Evolutionary conservation across 441 rosid species (phyloP).

Genomic region (Breynia disticha): DNA sequence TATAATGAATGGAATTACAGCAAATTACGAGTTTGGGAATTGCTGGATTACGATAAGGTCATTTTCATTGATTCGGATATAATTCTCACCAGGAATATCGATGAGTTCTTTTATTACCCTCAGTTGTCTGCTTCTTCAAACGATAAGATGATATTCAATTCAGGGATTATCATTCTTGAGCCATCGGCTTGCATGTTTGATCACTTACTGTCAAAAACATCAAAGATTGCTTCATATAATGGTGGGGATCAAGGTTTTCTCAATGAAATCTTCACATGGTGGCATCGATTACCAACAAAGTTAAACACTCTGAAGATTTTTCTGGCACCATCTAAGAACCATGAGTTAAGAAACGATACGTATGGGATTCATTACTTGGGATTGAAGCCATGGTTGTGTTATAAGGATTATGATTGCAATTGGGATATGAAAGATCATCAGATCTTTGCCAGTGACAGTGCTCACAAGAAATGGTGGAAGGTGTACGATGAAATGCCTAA

Average conservation of each 20-base stretch:
- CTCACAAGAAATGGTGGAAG: conserved; percentile 57
- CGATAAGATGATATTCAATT: conserved; percentile 38
- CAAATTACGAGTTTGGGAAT: conserved; percentile 63
- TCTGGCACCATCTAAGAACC: not conserved
- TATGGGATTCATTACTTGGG: conserved; percentile 62
- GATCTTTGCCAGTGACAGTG: conserved; percentile 50
- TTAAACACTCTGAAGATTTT: conserved; percentile 46
- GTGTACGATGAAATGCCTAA: conserved; percentile 54
- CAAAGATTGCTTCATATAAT: conserved; percentile 38
- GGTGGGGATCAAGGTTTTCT: conserved; percentile 88
- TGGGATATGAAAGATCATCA: conserved; percentile 47
- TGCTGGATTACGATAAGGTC: conserved; percentile 43
- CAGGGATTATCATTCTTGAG: conserved; percentile 78
- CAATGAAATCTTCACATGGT: conserved; percentile 72
- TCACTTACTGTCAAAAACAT: conserved; percentile 34
- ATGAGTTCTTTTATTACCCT: conserved; percentile 43
- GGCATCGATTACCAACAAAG: conserved; percentile 62
- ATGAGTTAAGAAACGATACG: conserved; percentile 14
- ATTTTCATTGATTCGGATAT: conserved; percentile 66
- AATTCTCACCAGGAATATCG: conserved; percentile 41
- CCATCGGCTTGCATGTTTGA: conserved; percentile 60
- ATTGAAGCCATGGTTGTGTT: conserved; percentile 81
- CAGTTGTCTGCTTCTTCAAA: conserved; percentile 54
- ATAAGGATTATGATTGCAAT: conserved; percentile 74
- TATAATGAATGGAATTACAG: conserved; percentile 83